A percentile compares a stretch with the other conserved stretches of the same genome.
Conservation (phyloP, 257 asterid species). For the Nicotiana obtusifolia region DNA sequence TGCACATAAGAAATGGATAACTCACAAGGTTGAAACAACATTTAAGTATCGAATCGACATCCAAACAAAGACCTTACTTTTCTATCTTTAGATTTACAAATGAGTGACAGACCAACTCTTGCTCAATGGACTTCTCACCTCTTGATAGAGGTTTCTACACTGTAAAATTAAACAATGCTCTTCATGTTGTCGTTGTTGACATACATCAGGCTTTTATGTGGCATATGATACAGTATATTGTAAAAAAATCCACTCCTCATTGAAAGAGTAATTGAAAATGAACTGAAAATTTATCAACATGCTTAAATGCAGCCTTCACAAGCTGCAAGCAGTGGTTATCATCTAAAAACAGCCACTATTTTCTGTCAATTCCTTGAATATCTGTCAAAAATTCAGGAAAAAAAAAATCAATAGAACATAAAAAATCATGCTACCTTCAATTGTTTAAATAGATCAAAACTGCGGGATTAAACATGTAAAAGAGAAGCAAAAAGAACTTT, state of each 20-base stretch:
- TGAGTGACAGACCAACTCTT: conserved; percentile 13
- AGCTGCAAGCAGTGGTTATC: conserved; percentile 70
- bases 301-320: conserved; percentile 79
- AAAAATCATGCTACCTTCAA: not conserved
- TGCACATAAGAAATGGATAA: conserved; percentile 6
- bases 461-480: too few species aligned
- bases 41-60: not conserved
- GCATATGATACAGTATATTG: conserved; percentile 49
- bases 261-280: conserved; percentile 30
- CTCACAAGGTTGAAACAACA: too few species aligned
- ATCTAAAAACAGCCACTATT: conserved; percentile 46
- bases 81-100: conserved; percentile 51
- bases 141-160: conserved; percentile 52
- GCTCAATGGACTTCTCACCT: conserved; percentile 52
- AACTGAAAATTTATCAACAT: conserved; percentile 71
- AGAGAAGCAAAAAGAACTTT: too few species aligned
- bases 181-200: conserved; percentile 38
- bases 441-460: too few species aligned
- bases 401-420: not conserved
- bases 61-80: conserved; percentile 37
- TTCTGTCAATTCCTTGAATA: not conserved
- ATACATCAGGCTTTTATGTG: conserved; percentile 30
- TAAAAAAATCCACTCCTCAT: conserved; percentile 52
- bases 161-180: conserved; percentile 55
- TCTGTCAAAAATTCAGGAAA: not conserved